Evolutionary conservation across 2,329 filamentous ascomycete genomes (phyloP).

Genomic region (Sarocladium strictum): DNA sequence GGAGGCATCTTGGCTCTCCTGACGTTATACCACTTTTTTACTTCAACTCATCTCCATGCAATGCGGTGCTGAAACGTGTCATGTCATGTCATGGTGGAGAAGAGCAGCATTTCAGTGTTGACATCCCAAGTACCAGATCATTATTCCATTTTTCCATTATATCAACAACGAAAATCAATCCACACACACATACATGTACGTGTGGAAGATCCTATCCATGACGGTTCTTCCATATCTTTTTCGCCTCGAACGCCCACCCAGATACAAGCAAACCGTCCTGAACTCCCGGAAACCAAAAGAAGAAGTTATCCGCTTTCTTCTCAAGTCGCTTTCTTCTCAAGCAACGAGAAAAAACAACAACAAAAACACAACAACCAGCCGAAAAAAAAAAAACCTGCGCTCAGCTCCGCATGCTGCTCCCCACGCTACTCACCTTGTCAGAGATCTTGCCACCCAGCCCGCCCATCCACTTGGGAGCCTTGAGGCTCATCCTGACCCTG

Average conservation of each 20-base stretch:
- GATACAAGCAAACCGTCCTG: too few species aligned
- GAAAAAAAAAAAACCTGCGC: neutral
- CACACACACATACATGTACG: neutral
- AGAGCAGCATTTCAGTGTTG: too few species aligned
- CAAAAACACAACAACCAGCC: too few species aligned
- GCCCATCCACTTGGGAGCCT: slow-evolving; percentile 45
- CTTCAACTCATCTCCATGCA: too few species aligned
- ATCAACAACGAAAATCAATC: neutral
- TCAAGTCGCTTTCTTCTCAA: too few species aligned
- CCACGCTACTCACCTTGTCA: slow-evolving; percentile 44
- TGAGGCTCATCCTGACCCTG: slow-evolving; percentile 57
- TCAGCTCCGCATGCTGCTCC: slow-evolving; percentile 35
- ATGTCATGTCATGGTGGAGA: too few species aligned
- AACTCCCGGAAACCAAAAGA: too few species aligned
- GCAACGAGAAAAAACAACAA: too few species aligned
- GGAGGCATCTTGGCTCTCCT: slow-evolving; percentile 1
- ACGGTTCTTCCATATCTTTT: neutral
- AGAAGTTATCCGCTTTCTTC: too few species aligned
- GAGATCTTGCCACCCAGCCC: slow-evolving; percentile 40
- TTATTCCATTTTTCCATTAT: neutral
- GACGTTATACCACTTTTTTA: neutral
- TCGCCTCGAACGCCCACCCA: slow-evolving; percentile 6
- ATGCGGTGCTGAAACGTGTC: too few species aligned
- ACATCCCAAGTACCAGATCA: too few species aligned
- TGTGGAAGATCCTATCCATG: slow-evolving; percentile 3